Conservation (phyloP, 257 asterid genomes). For the Rubia yunnanensis region DNA sequence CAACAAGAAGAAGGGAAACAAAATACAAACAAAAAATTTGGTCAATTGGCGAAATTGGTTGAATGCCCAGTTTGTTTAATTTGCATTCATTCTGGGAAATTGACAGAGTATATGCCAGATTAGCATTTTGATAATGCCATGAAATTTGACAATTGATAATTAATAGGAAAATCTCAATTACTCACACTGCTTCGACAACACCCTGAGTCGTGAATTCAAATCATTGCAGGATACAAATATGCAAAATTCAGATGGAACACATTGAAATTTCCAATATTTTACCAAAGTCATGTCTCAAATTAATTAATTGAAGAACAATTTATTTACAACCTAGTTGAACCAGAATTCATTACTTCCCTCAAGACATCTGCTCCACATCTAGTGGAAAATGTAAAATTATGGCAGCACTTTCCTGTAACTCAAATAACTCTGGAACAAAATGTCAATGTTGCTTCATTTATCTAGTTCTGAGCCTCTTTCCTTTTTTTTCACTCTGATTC, state of each 20-base stretch:
- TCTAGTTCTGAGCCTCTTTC: not conserved
- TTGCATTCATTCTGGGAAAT: not conserved
- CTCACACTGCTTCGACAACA: too few relatives aligned
- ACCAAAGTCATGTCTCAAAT: not conserved
- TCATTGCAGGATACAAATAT: not conserved
- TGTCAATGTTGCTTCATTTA: too few relatives aligned
- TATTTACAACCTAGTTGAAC: not conserved
- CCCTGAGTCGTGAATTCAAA: not conserved
- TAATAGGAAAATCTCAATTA: too few relatives aligned
- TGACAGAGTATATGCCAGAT: not conserved
- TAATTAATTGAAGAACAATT: not conserved
- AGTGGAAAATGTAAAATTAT: not conserved
- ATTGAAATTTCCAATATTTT: not conserved
- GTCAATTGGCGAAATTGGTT: not conserved
- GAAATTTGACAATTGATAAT: too few relatives aligned
- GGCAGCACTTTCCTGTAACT: not conserved
- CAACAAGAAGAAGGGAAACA: not conserved
- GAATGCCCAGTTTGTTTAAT: not conserved
- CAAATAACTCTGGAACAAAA: not conserved
- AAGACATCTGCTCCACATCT: not conserved
- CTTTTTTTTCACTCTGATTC: not conserved
- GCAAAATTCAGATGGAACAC: not conserved
- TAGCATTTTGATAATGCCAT: too few relatives aligned
- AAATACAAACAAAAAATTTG: not conserved
- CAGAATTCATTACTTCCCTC: not conserved